Base-by-base conservation (phyloP, 108 stramenopile genomes). In the Schizochytrium sp. region DNA sequence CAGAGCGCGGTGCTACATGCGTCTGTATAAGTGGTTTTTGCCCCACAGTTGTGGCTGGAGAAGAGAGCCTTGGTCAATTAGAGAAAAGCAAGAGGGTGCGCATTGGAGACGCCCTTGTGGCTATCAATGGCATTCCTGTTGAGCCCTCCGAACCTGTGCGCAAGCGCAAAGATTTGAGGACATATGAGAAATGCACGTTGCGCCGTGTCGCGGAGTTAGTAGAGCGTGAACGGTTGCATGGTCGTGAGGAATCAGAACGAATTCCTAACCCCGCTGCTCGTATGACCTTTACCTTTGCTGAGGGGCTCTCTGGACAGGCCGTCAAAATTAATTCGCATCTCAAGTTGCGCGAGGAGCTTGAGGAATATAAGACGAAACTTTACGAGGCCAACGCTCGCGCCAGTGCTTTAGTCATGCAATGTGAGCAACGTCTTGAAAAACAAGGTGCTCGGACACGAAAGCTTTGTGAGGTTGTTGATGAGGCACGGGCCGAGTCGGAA, bases 381-480 rank as follows among this genome's bases (percentile, higher is more conserved):
- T 83, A 83, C 76, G 76, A 83, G 76, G 76, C 76, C 8, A 83
- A 83, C 40, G 28, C 76, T 5, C 76, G 76, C 53, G 47, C 53
- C 50, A 83, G 76, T 53, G 53, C 76, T 10, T 10, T 83, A 10
- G 53, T 83, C 50, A 83, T 53, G 47, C 47, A 83, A n/a, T 83
- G 76, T 40, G 76, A 83, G 76, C 76, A 55, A 40, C 76, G 76
- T 56, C 76, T 83, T 5, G 76, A 83, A 55, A 83, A 55, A 2
- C 47, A 83, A 13, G 76, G 76, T 5, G 47, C 45, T n/a, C 76
- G 53, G n/a, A 83, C 53, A 28, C 76, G 76, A 10, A 17, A 40
- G 47, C 28, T 55, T 13, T 83, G 76, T 53, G 76, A 83, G 12
- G 47, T 83, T 56, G 76, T 55, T 10, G 76, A 83, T 38, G 76